phyloP scores from a whole-genome alignment of 2,329 filamentous ascomycete species.

The Talaromyces sp. region DNA sequence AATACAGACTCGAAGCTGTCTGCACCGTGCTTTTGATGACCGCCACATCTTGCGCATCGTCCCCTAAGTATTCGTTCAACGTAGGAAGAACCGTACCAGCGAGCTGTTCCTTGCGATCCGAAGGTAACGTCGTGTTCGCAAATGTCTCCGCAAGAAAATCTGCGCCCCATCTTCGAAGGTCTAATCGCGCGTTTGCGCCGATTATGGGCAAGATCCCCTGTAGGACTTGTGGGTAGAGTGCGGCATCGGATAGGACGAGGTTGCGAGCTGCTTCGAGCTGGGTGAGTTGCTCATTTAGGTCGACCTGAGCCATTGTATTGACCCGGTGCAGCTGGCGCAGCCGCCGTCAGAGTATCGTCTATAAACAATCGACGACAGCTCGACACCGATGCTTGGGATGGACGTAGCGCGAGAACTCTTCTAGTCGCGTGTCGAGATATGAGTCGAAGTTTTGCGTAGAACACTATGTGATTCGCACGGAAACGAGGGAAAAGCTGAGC shows the following conservation, averaged over 20 bases:
- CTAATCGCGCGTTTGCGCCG: slow-evolving; percentile 66
- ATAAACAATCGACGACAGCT: background rate
- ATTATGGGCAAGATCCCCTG: slow-evolving; percentile 91
- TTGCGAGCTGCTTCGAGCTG: slow-evolving; percentile 89
- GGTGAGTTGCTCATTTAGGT: slow-evolving; percentile 70
- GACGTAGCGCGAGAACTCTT: background rate
- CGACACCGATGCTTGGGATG: background rate
- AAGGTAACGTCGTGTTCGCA: slow-evolving; percentile 77
- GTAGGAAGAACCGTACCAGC: slow-evolving; percentile 73
- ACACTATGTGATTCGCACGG: background rate
- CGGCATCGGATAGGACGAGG: slow-evolving; percentile 79
- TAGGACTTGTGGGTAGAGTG: slow-evolving; percentile 87
- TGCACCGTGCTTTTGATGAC: slow-evolving; percentile 86
- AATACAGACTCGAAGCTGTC: slow-evolving; percentile 87
- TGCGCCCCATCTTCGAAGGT: slow-evolving; percentile 90
- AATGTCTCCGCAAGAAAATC: slow-evolving; percentile 96
- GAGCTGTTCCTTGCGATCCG: slow-evolving; percentile 75
- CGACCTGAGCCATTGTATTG: slow-evolving; percentile 52
- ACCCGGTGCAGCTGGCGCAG: background rate
- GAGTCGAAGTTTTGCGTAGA: background rate
- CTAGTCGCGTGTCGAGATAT: slow-evolving; percentile 9
- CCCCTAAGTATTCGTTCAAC: slow-evolving; percentile 65
- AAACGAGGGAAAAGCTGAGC: background rate
- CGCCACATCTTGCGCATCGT: slow-evolving; percentile 68
- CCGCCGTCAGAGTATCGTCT: background rate